phyloP scores from a whole-genome alignment of 2,329 filamentous ascomycete genomes.

The Pyricularia pennisetigena region DNA sequence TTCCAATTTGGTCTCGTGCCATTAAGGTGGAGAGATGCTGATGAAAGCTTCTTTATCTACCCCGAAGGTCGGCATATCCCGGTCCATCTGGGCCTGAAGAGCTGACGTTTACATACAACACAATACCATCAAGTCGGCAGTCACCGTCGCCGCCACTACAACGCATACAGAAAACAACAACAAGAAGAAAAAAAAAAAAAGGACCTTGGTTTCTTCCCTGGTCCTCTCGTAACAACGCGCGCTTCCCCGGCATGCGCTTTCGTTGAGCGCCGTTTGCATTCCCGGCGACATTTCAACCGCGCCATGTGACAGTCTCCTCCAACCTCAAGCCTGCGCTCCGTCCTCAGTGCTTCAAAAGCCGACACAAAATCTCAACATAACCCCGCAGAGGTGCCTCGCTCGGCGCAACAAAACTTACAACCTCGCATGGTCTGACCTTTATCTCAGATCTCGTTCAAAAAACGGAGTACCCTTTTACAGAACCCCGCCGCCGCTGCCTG shows the following conservation, averaged over 20 bases:
- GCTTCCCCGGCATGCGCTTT: not conserved
- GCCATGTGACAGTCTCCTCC: not conserved
- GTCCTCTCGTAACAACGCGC: not conserved
- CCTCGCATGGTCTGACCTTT: not conserved
- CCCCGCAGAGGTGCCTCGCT: not conserved
- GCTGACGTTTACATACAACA: no score
- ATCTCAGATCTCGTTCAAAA: not conserved
- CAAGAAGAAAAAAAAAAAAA: no score
- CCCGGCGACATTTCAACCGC: not conserved
- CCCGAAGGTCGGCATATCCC: not conserved
- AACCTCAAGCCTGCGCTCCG: not conserved
- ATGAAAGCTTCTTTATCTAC: not conserved
- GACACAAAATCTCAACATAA: not conserved
- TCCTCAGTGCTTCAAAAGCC: not conserved
- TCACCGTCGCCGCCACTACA: not conserved
- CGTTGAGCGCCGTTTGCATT: not conserved
- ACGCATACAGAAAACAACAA: not conserved
- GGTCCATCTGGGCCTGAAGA: no score
- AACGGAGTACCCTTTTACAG: not conserved
- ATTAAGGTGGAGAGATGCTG: not conserved
- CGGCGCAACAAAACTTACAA: not conserved
- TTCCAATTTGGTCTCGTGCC: not conserved
- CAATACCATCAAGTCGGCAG: not conserved
- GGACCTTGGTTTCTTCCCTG: not conserved
- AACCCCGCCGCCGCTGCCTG: not conserved